A percentile compares a stretch with the other conserved stretches of the same genome.
These are phyloP conservation scores for Escovopsis sp. DNA, from an alignment of 2,329 filamentous ascomycete genomes.

Conservation along the genomic window DNA sequence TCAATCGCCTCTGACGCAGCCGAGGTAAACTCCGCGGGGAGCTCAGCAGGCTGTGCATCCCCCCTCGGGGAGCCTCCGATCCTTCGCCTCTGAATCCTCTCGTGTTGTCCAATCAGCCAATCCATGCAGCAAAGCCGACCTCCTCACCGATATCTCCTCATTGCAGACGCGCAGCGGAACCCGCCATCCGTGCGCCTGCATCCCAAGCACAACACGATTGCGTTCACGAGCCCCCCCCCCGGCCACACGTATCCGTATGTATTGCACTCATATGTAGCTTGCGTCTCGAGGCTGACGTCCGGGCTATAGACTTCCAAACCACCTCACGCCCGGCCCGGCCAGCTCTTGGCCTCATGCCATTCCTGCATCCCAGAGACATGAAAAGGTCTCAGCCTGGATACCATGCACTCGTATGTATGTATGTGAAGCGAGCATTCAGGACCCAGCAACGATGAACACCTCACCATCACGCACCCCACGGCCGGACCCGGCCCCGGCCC, in stretches of 20 bases:
- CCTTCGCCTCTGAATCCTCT: background rate
- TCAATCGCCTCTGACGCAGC: no score
- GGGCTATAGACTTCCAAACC: background rate
- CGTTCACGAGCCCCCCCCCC: background rate
- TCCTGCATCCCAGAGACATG: no score
- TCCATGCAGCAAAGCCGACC: background rate
- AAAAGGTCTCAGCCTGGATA: background rate
- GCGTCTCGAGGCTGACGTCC: background rate
- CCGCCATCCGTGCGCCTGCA: slow-evolving; percentile 1
- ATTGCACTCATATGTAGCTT: background rate
- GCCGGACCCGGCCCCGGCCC: background rate
- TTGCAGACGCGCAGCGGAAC: background rate
- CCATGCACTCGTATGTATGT: no score
- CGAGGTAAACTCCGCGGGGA: no score
- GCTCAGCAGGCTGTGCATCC: no score
- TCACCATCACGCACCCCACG: background rate
- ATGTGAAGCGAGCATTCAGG: no score
- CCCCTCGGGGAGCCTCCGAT: no score
- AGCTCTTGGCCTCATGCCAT: no score
- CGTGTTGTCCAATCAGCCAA: background rate
- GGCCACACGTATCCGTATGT: background rate
- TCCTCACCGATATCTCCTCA: slow-evolving; percentile 1
- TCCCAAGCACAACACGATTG: background rate
- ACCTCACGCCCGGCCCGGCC: no score
- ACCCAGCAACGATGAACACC: background rate